These are phyloP conservation scores for Stellera chamaejasme DNA, from an alignment of 345 rosid genomes.

Conservation along the genomic window DNA sequence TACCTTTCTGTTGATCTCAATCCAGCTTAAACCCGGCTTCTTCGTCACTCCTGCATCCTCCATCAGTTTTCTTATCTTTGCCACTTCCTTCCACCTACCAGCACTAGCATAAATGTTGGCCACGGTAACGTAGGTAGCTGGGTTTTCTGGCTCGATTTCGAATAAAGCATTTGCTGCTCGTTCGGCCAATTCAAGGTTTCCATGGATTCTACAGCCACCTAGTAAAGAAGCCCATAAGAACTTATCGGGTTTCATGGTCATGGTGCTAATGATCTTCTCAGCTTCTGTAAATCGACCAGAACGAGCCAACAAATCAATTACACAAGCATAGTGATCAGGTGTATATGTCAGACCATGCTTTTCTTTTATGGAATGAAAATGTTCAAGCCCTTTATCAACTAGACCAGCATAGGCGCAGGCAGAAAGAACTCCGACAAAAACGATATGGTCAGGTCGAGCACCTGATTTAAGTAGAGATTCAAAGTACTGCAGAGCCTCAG, in stretches of 20 bases:
- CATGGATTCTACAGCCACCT: constrained; percentile 80
- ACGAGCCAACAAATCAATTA: constrained; percentile 69
- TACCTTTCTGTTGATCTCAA: constrained; percentile 52
- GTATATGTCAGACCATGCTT: constrained; percentile 52
- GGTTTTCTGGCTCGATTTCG: constrained; percentile 75
- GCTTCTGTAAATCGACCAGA: constrained; percentile 56
- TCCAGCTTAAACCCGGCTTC: constrained; percentile 82
- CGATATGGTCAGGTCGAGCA: constrained; percentile 60
- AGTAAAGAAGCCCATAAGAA: constrained; percentile 88
- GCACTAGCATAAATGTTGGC: constrained; percentile 79
- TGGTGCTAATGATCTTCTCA: constrained; percentile 41
- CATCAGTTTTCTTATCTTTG: constrained; percentile 57
- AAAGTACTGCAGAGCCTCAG: constrained; percentile 51
- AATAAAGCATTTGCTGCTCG: constrained; percentile 69
- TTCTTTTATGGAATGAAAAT: constrained; percentile 57
- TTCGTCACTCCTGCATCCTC: constrained; percentile 50
- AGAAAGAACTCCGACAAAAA: constrained; percentile 76
- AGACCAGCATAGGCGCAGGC: constrained; percentile 87
- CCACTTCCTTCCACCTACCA: constrained; percentile 67
- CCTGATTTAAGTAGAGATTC: constrained; percentile 61
- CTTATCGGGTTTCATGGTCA: constrained; percentile 75
- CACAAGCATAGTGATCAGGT: constrained; percentile 80
- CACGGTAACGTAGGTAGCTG: constrained; percentile 84
- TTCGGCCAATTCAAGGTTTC: constrained; percentile 62
- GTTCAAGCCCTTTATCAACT: constrained; percentile 62